These are phyloP conservation scores for Tripterygium wilfordii DNA, from an alignment of 177 flowering plant species.

Conservation along the genomic window DNA sequence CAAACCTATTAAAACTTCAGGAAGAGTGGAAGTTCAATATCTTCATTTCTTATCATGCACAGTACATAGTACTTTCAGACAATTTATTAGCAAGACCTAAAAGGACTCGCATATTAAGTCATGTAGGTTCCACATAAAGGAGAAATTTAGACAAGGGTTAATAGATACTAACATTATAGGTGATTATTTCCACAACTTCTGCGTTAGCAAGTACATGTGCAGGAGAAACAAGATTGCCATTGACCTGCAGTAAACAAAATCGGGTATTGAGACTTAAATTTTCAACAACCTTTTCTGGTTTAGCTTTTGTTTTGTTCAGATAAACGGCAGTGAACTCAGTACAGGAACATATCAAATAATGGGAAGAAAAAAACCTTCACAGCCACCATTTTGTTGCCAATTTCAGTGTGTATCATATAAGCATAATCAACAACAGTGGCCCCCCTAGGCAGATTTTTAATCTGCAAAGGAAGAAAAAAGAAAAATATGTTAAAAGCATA, in stretches of 20 bases:
- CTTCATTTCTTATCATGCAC: no score
- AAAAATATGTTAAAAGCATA: constrained; percentile 1
- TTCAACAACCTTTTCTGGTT: not conserved
- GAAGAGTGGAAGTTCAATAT: no score
- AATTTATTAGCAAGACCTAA: no score
- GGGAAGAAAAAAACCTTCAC: constrained; percentile 65
- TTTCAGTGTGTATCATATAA: constrained; percentile 94
- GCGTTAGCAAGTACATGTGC: constrained; percentile 90
- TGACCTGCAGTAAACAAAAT: constrained; percentile 58
- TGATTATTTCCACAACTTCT: constrained; percentile 94
- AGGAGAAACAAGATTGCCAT: constrained; percentile 92
- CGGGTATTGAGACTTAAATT: not conserved
- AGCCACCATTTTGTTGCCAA: constrained; percentile 99
- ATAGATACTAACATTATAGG: constrained; percentile 67
- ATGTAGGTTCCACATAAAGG: not conserved
- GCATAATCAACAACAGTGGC: constrained; percentile 97
- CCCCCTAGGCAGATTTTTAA: constrained; percentile 89
- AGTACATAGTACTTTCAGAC: no score
- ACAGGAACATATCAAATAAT: not conserved
- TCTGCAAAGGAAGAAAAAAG: constrained; percentile 34
- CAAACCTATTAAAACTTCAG: no score
- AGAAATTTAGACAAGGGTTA: not conserved
- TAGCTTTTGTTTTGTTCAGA: not conserved
- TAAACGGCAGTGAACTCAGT: not conserved
- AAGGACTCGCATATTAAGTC: no score